These are phyloP conservation scores for Plantago elongata DNA, from an alignment of 257 asterid genomes.

Conservation along the genomic window DNA sequence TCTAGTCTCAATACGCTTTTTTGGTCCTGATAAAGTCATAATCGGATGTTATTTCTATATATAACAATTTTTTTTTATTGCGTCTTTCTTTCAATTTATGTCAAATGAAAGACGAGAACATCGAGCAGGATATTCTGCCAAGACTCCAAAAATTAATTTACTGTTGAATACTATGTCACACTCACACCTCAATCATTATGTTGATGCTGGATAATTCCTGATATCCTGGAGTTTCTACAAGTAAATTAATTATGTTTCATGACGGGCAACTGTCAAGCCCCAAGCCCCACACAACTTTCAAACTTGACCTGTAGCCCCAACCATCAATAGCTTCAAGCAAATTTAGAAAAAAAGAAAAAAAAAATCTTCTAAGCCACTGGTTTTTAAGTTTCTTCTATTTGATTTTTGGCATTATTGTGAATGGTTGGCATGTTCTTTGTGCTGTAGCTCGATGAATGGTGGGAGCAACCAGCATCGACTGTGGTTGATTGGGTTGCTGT, in stretches of 20 bases:
- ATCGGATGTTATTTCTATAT: not conserved
- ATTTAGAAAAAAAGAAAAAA: not conserved
- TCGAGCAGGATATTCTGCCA: no score
- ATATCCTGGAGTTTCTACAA: no score
- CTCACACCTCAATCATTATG: no score
- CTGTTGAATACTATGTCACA: no score
- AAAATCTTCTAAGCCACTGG: not conserved
- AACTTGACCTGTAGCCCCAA: not conserved
- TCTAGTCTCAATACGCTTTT: not conserved
- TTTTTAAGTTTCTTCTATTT: not conserved
- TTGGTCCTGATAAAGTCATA: not conserved
- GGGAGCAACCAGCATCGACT: conserved; percentile 98
- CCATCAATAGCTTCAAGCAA: not conserved
- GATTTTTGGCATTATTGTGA: conserved; percentile 5
- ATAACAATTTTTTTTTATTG: not conserved
- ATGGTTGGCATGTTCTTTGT: conserved; percentile 12
- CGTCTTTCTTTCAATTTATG: no score
- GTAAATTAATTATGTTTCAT: not conserved
- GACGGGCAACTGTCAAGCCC: not conserved
- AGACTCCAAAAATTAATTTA: no score
- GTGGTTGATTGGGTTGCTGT: conserved; percentile 94
- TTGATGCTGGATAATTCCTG: no score
- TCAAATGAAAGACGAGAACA: not conserved
- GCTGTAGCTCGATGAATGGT: conserved; percentile 62
- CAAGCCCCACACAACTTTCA: not conserved